phyloP scores from a whole-genome alignment of 1,139 yeast genomes.

The Magnusiomyces paraingens region DNA sequence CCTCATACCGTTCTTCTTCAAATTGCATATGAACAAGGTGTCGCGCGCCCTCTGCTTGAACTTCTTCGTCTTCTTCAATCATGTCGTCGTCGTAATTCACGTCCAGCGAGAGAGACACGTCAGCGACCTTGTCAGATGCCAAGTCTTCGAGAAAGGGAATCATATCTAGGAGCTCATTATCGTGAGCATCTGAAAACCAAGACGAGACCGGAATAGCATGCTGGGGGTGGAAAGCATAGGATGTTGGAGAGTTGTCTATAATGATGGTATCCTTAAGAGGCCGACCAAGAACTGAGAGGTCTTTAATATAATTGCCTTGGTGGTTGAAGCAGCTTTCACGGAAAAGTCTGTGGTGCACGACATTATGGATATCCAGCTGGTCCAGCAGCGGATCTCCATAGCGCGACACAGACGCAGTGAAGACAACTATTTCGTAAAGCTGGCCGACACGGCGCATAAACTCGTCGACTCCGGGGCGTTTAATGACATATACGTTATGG shows the following conservation, averaged over 20 bases:
- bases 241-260: constrained; percentile 95
- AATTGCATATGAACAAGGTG: no score
- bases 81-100: constrained; percentile 33
- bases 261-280: constrained; percentile 81
- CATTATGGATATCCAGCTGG: constrained; percentile 64
- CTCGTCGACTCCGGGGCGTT: constrained; percentile 97
- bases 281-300: constrained; percentile 87
- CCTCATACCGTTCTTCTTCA: no score
- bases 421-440: constrained; percentile 88
- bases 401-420: constrained; percentile 91
- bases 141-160: constrained; percentile 87
- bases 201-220: constrained; percentile 97
- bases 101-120: constrained; percentile 79
- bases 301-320: constrained; percentile 92
- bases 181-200: constrained; percentile 98
- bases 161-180: constrained; percentile 86
- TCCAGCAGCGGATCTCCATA: constrained; percentile 95
- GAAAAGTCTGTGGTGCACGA: constrained; percentile 86
- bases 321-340: constrained; percentile 76
- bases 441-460: constrained; percentile 78
- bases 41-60: no score
- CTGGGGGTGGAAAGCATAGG: constrained; percentile 93
- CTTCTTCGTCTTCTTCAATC: constrained; percentile 1
- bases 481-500: constrained; percentile 92
- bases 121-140: constrained; percentile 58